Conservation (phyloP, 495 filamentous ascomycete species). For the Jackrogersella multiformis region DNA sequence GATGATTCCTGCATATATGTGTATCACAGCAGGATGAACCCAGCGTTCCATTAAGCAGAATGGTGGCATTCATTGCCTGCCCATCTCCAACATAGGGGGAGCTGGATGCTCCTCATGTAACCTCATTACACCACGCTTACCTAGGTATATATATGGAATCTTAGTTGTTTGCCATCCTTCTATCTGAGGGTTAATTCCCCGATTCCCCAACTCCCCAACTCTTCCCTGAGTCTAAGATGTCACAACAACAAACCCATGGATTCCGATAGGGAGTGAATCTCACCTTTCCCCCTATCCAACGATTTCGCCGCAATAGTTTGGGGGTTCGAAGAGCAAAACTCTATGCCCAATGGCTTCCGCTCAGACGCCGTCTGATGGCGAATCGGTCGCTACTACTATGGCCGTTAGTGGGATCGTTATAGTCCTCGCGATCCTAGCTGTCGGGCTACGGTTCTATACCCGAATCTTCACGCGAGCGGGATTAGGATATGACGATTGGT, state of each 20-base stretch:
- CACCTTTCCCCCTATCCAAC: not conserved
- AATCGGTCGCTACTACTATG: constrained; percentile 1
- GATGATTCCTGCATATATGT: not conserved
- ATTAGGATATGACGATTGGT: constrained; percentile 43
- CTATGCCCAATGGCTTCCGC: constrained; percentile 8
- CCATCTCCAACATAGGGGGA: not conserved
- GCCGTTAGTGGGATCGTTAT: constrained; percentile 34
- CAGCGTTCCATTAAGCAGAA: not conserved
- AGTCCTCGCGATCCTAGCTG: constrained; percentile 27
- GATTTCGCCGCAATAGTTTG: not conserved
- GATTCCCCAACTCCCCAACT: too few species aligned
- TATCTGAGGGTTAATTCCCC: not conserved
- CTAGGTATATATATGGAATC: not conserved
- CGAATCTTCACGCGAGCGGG: constrained; percentile 38
- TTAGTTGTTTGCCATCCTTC: not conserved
- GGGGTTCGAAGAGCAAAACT: not conserved
- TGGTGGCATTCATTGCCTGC: not conserved
- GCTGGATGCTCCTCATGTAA: not conserved
- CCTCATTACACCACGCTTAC: not conserved
- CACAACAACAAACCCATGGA: not conserved
- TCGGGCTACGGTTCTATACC: constrained; percentile 44
- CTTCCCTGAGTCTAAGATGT: not conserved
- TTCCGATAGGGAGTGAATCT: not conserved
- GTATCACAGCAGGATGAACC: not conserved
- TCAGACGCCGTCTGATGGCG: not conserved